Base-by-base conservation (phyloP, 352 stramenopile species). In the Pythium rhizo-oryzae region DNA sequence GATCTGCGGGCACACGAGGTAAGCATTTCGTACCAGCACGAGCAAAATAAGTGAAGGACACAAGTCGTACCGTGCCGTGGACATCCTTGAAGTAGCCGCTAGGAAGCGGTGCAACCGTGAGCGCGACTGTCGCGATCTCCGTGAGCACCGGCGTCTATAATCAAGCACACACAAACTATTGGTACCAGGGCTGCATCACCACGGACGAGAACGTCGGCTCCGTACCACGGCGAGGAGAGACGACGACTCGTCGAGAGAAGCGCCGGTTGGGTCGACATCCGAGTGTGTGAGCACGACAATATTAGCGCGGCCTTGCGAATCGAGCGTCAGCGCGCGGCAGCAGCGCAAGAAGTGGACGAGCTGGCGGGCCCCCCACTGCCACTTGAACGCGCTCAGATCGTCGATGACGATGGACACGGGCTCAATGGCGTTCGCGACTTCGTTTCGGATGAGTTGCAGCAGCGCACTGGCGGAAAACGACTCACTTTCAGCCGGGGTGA, bases 61-160 rank as follows among this genome's bases (percentile, higher is more conserved):
- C 6, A n/a, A 8, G 12, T 21, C 70, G 24, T 75, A 94, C 85
- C 47, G 84, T 90, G 63, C 85, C 85, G 33, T 93, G 82, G 4
- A 93, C 81, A 46, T 92, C 85, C 54, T 87, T 90, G 53, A 79
- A 91, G 71, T 92, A 93, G 16, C 85, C 85, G 47, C 77, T 91
- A 1, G 77, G 66, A 7, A 93, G 68, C 6, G 83, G 79, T n/a
- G 81, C 74, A 18, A 84, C 81, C 0, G 70, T 51, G 43, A 92
- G 77, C 4, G 79, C 67, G 39, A 90, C 72, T 0, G 77, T 90
- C 24, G 85, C 72, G 35, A 93, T 69, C n/a, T 93, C 85, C 1
- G 69, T 64, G 13, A 93, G 66, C 8, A 78, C 59, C 2, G 76
- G 59, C 23, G 70, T 81, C 85, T 93, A 41, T 4, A 46, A 25